Conservation (phyloP, 2,329 filamentous ascomycete genomes). For the Aspergillus felis region DNA sequence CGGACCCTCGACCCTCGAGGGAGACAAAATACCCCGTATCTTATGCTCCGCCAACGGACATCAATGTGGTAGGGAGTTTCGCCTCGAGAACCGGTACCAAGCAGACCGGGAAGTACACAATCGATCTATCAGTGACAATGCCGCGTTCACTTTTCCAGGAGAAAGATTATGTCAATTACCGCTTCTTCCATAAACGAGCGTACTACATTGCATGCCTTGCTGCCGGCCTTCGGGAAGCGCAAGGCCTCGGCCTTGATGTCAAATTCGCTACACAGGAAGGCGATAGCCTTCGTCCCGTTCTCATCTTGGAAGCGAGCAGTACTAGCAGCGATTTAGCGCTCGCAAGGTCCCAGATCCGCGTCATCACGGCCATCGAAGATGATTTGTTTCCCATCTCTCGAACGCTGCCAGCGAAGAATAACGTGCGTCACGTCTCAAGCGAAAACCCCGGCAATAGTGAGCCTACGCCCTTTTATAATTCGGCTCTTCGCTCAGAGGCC, state of each 20-base stretch:
- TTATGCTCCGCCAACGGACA: slow-evolving; percentile 69
- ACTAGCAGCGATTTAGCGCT: slow-evolving; percentile 35
- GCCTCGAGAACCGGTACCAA: slow-evolving; percentile 70
- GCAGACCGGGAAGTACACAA: slow-evolving; percentile 48
- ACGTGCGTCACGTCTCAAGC: slow-evolving; percentile 58
- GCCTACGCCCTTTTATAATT: slow-evolving; percentile 84
- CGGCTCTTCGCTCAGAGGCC: slow-evolving; percentile 73
- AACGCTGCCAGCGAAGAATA: slow-evolving; percentile 65
- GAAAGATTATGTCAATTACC: slow-evolving; percentile 88
- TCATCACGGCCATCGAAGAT: slow-evolving; percentile 71
- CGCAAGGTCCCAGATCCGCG: slow-evolving; percentile 60
- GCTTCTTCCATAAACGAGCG: slow-evolving; percentile 91
- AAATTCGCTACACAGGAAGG: slow-evolving; percentile 66
- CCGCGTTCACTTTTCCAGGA: slow-evolving; percentile 76
- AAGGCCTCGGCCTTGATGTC: slow-evolving; percentile 53
- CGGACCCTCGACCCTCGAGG: slow-evolving; percentile 69
- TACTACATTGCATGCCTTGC: slow-evolving; percentile 86
- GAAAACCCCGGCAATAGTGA: slow-evolving; percentile 35
- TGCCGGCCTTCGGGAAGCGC: slow-evolving; percentile 59
- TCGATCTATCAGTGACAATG: slow-evolving; percentile 88
- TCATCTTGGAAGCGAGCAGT: slow-evolving; percentile 43
- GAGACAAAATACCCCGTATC: slow-evolving; percentile 78
- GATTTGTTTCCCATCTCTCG: slow-evolving; percentile 68
- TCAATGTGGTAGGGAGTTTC: slow-evolving; percentile 89
- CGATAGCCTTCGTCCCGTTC: slow-evolving; percentile 70